Evolutionary conservation across 768 basidiomycete genomes (phyloP), one percentile per base, ranked within the genome.

Genomic region (Phaeotremella skinneri): DNA sequence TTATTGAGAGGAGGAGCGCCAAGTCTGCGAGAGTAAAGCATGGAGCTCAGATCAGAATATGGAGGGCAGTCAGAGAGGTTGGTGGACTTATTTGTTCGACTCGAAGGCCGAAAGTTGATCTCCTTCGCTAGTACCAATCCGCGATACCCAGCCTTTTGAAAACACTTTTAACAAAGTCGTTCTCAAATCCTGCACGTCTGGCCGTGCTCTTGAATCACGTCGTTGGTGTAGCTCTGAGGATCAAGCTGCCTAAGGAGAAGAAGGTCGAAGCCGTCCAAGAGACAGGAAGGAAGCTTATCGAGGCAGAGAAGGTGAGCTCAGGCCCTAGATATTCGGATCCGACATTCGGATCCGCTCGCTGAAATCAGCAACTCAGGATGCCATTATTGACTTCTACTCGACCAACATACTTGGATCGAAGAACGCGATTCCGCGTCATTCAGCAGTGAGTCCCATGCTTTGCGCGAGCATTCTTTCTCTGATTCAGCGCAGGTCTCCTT

Each of bases 391-490:
- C 17, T 79, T 86, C 29, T 91, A 90, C 67, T 76, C 81, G 0
- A 82, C 75, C 21, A 75, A 82, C 5, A 79, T 93, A 4, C 72
- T 94, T 20, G 84, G 87, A 78, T 82, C 89, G 0, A 89, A 87
- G 76, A 79, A 79, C 0, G 73, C 81, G 1, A 81, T 90, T 7
- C 81, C 87, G 0, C 56, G 77, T 1, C 85, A 94, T 62, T 70
- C 82, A 20, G 59, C 80, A 79, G 59, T 90, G 27, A 49, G 74
- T 55, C 6, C 16, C 32, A 16, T 14, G 25, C n/a, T 23, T 6
- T 45, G 50, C 9, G 51, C 23, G 29, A 27, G 30, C 48, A 11
- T n/a, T 45, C 23, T 11, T 37, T 37, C 27, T 39, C 27, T 4
- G 17, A 43, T 26, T 34, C 14, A 59, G 80, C 84, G 41, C 47